Base-by-base conservation (phyloP, 805 yeast genomes). In the Candida michaelii region DNA sequence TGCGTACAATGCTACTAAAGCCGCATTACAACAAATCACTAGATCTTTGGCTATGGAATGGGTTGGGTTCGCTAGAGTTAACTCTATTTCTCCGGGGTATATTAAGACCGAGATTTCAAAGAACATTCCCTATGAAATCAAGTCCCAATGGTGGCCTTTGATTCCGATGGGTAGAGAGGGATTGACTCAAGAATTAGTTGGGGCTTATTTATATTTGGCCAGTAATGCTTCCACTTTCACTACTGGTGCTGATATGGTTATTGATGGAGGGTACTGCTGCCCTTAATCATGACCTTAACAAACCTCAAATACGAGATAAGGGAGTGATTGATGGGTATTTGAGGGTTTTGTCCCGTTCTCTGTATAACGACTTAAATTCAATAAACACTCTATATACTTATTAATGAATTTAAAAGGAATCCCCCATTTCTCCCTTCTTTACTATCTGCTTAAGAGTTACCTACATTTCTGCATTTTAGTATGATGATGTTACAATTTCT, bases 161-260 rank as follows among this genome's bases (percentile, higher is more conserved):
- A 69, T 61, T 40, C 76, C 76, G 5, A 48, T 70, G 56, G 76
- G 76, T n/a, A 63, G 76, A 62, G 75, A 71, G 56, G 76, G 65
- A 34, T 47, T 59, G 32, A 43, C 73, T 19, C 62, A 68, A 47
- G 76, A 71, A 50, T 60, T 71, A 52, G 74, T 66, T 11, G 76
- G 74, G 39, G 73, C 75, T 10, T 71, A 70, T 55, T 56, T 70
- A 39, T 71, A 66, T 56, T 62, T 71, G 45, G 76, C 73, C 12
- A 63, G 71, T 14, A 63, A 70, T 48, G 75, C 75, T 18, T 62
- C 72, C 17, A 62, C 72, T 11, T 71, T 58, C 53, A 63, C 71
- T 39, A 70, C 74, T 16, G 76, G 75, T 35, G 62, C 73, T 49
- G 77, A 73, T 48, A 57, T 71, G 29, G 46, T 66, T 44, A 72